phyloP scores from a whole-genome alignment of 2,329 filamentous ascomycete species.

The Apiospora hydei region DNA sequence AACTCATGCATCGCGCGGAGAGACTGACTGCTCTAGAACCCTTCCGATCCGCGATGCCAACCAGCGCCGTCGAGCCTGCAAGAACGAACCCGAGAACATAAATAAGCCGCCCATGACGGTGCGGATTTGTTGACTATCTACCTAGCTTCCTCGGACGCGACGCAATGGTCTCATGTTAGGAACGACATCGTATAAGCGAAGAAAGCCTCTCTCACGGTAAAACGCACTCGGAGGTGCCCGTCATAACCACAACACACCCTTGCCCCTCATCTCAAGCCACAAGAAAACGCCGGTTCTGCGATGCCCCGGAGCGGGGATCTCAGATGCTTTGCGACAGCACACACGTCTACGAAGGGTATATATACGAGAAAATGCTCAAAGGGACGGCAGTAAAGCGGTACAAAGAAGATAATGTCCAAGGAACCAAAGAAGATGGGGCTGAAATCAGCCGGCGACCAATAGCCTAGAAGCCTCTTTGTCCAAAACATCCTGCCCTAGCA shows the following conservation, averaged over 20 bases:
- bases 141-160: neutral
- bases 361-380: conserved; percentile 19
- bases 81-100: neutral
- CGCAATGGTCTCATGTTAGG: neutral
- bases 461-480: conserved; percentile 9
- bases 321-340: conserved; percentile 18
- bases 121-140: neutral
- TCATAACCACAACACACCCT: neutral
- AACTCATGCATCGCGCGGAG: neutral
- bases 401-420: conserved; percentile 9
- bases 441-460: neutral
- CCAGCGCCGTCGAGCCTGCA: no score
- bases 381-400: neutral
- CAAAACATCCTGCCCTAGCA: neutral
- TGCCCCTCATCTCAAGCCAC: conserved; percentile 1
- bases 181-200: neutral
- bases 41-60: neutral
- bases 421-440: conserved; percentile 4
- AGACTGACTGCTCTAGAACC: neutral
- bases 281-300: conserved; percentile 11
- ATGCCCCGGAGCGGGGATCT: neutral
- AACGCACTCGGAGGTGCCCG: neutral
- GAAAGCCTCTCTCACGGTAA: neutral
- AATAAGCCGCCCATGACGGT: neutral
- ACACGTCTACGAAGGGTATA: conserved; percentile 21